Base-by-base conservation (phyloP, 129 eudicot species). In the Lonicera japonica region DNA sequence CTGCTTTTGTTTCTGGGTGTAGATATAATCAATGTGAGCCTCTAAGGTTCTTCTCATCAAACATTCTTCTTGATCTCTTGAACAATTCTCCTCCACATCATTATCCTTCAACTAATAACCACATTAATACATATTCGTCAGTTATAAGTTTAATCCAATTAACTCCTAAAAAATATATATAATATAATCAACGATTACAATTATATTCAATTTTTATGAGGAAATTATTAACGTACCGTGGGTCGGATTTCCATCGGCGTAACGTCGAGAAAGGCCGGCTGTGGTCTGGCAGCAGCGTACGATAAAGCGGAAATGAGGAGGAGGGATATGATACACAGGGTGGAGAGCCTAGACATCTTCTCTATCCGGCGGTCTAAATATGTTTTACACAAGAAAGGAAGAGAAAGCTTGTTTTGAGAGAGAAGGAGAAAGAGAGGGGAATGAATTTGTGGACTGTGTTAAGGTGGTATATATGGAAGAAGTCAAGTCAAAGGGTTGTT, bases 231-330 rank as follows among this genome's bases (percentile, higher is more conserved):
- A 70, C 63, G 14, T 47, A 70, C 75, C 68, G 10, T 12, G 1
- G 2, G 25, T 38, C 40, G 68, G 17, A 58, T 60, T 43, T 75
- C 68, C 70, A 63, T 56, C n/a, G 75, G 75, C 54, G 75, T 68
- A 40, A 56, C 62, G 38, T 69, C 69, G 70, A 29, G 53, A 46
- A 54, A 74, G 4, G n/a, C n/a, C n/a, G n/a, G n/a, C n/a, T n/a
- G n/a, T n/a, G 60, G 54, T 4, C 79, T 68, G 25, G 18, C 25
- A 21, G 18, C 25, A 2, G 66, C 24, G 57, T 8, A 17, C 0
- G 74, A 24, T 50, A 67, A 12, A 14, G 41, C 7, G 15, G 56
- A 48, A 29, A 53, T 19, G 15, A 74, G 55, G 59, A 74, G 63
- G 54, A 55, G 20, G 21, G 65, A 21, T 54, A 60, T 14, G 5